Percentiles rank a stretch among this genome's conserved stretches.
phyloP scores from a whole-genome alignment of 192 early-diverging fungal genomes.

The Linderina pennispora region DNA sequence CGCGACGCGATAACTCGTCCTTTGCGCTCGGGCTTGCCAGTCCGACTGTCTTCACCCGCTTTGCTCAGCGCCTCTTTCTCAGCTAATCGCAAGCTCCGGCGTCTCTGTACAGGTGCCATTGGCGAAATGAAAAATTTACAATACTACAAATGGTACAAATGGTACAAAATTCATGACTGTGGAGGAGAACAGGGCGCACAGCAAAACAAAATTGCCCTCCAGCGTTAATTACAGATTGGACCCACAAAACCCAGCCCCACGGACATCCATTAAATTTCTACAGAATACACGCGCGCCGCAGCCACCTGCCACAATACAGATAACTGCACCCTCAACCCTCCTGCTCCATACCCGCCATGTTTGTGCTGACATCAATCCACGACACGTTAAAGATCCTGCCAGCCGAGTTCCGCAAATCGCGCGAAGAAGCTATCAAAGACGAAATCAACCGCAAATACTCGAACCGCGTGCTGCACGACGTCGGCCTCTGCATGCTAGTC shows the following conservation, averaged over 20 bases:
- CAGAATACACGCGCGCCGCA: too few species aligned
- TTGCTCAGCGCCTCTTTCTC: constrained; percentile 5
- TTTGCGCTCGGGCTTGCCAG: constrained; percentile 26
- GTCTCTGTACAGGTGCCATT: constrained; percentile 23
- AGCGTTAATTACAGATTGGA: too few species aligned
- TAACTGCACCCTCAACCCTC: too few species aligned
- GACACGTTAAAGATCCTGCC: constrained; percentile 86
- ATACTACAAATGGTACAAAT: constrained; percentile 3
- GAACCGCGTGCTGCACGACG: constrained; percentile 80
- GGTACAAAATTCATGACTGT: not conserved
- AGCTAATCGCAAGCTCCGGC: constrained; percentile 24
- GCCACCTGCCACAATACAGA: too few species aligned
- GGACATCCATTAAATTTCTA: too few species aligned
- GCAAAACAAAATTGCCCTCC: not conserved
- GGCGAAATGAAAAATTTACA: not conserved
- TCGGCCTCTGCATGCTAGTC: constrained; percentile 84
- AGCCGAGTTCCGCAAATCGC: constrained; percentile 67
- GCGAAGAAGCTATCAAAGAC: constrained; percentile 73
- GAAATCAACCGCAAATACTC: constrained; percentile 90
- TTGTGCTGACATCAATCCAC: constrained; percentile 70
- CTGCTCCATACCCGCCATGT: too few species aligned
- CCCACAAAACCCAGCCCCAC: too few species aligned
- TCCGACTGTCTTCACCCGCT: constrained; percentile 8
- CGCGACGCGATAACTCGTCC: constrained; percentile 32
- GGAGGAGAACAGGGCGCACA: not conserved